phyloP scores from a whole-genome alignment of 768 basidiomycete genomes.

The Dentipellis sp. region DNA sequence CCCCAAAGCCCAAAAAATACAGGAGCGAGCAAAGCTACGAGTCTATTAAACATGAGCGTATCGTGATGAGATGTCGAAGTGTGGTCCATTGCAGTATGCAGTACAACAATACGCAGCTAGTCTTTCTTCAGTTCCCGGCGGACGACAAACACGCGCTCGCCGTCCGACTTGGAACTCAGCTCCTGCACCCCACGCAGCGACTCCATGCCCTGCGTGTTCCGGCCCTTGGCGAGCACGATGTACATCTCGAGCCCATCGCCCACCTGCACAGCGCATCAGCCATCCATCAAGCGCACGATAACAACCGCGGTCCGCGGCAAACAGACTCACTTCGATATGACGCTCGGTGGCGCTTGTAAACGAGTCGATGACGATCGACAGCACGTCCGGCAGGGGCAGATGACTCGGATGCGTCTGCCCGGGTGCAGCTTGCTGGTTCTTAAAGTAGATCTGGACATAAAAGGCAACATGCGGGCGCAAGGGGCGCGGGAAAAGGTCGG shows the following conservation, averaged over 20 bases:
- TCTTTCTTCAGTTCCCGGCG: slow-evolving; percentile 80
- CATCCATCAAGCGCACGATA: background rate
- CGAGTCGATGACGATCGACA: slow-evolving; percentile 87
- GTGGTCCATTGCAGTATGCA: slow-evolving; percentile 1
- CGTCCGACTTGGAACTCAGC: slow-evolving; percentile 47
- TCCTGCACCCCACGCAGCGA: slow-evolving; percentile 51
- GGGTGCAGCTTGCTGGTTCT: slow-evolving; percentile 78
- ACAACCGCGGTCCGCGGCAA: background rate
- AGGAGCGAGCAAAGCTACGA: background rate
- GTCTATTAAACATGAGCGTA: slow-evolving; percentile 2
- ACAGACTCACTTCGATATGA: slow-evolving; percentile 77
- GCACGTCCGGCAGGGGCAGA: slow-evolving; percentile 70
- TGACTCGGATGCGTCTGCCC: slow-evolving; percentile 71
- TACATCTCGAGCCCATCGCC: slow-evolving; percentile 94
- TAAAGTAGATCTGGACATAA: slow-evolving; percentile 80
- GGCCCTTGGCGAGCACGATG: slow-evolving; percentile 68
- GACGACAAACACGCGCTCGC: slow-evolving; percentile 70
- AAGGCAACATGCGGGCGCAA: slow-evolving; percentile 15
- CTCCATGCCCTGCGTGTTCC: slow-evolving; percentile 49
- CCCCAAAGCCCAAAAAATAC: slow-evolving; percentile 1
- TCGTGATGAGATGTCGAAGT: slow-evolving; percentile 6
- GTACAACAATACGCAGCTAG: slow-evolving; percentile 22
- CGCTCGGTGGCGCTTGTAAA: slow-evolving; percentile 97
- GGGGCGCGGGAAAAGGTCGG: slow-evolving; percentile 35
- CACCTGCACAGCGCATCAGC: slow-evolving; percentile 41